A percentile compares a stretch with the other conserved stretches of the same genome.
These are phyloP conservation scores for Diutina catenulata DNA, from an alignment of 1,139 yeast genomes.

Conservation along the genomic window DNA sequence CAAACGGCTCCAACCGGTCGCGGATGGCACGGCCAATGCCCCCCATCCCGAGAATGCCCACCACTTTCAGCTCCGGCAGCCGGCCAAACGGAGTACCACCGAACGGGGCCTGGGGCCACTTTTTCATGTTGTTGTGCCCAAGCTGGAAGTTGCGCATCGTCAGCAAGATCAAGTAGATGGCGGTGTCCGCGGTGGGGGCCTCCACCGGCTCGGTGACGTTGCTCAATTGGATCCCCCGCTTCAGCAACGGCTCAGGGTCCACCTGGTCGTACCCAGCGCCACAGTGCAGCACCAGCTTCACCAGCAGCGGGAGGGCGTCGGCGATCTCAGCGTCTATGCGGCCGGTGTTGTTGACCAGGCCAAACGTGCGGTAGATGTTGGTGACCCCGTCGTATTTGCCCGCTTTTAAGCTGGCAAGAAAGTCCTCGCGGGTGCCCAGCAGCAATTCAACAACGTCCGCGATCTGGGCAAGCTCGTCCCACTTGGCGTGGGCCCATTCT, in stretches of 20 bases:
- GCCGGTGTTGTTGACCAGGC: constrained; percentile 45
- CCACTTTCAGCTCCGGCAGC: constrained; percentile 49
- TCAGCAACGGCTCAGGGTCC: constrained; percentile 41
- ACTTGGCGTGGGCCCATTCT: constrained; percentile 40
- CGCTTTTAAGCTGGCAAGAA: constrained; percentile 34
- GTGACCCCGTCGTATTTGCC: constrained; percentile 36
- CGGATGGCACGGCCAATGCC: constrained; percentile 66
- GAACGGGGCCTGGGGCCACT: constrained; percentile 30
- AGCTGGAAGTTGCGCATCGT: constrained; percentile 24
- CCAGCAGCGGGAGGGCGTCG: constrained; percentile 42
- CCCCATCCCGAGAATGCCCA: constrained; percentile 68
- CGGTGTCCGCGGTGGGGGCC: constrained; percentile 53
- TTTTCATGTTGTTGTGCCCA: constrained; percentile 36
- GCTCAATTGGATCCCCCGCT: constrained; percentile 18
- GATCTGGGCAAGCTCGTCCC: constrained; percentile 35
- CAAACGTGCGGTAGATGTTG: constrained; percentile 42
- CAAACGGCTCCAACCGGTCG: constrained; percentile 51
- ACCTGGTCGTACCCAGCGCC: constrained; percentile 95
- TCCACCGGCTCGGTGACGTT: constrained; percentile 22
- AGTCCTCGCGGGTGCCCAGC: constrained; percentile 35
- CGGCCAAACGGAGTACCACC: constrained; percentile 16
- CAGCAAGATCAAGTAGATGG: constrained; percentile 11
- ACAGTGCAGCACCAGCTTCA: constrained; percentile 59
- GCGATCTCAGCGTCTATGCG: constrained; percentile 66
- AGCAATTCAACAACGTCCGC: constrained; percentile 42